These are phyloP conservation scores for Polytrichum commune DNA, from an alignment of 225 moss, liverwort and hornwort species.

Conservation along the genomic window DNA sequence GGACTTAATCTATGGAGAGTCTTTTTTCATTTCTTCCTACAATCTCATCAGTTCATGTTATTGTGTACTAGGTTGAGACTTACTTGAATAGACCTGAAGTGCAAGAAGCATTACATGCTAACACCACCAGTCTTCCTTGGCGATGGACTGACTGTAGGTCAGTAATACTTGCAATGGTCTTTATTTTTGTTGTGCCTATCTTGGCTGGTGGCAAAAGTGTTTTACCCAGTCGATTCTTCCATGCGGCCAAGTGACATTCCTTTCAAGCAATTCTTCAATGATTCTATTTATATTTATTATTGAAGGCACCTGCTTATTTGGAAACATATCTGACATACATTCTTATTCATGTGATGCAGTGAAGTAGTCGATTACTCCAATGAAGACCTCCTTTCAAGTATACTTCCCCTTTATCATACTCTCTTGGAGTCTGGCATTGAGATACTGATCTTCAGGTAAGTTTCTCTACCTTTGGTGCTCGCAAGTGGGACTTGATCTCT, in stretches of 20 bases:
- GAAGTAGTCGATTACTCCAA: slow-evolving; percentile 61
- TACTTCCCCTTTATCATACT: slow-evolving; percentile 66
- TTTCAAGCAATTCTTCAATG: too few relatives aligned
- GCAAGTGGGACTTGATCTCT: too few relatives aligned
- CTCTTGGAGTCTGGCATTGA: slow-evolving; percentile 67
- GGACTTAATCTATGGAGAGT: background rate
- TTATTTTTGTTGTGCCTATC: too few relatives aligned
- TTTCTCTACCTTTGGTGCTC: too few relatives aligned
- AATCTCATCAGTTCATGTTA: background rate
- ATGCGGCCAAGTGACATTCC: too few relatives aligned
- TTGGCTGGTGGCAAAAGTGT: too few relatives aligned
- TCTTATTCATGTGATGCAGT: slow-evolving; percentile 30
- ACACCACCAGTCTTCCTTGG: slow-evolving; percentile 58
- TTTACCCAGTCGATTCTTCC: too few relatives aligned
- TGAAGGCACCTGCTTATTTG: background rate
- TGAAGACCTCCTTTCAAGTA: slow-evolving; percentile 66
- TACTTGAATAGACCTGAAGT: slow-evolving; percentile 84
- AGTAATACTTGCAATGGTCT: background rate
- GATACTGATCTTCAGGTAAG: slow-evolving; percentile 83
- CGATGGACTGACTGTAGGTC: slow-evolving; percentile 90
- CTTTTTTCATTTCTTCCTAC: too few relatives aligned
- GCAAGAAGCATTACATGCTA: slow-evolving; percentile 81
- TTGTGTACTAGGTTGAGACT: slow-evolving; percentile 59
- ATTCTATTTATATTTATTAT: too few relatives aligned
- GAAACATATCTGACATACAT: background rate